Percentiles rank a stretch among this genome's conserved stretches.
Conservation (phyloP, 345 rosid species). For the Diplotaxis tenuifolia region DNA sequence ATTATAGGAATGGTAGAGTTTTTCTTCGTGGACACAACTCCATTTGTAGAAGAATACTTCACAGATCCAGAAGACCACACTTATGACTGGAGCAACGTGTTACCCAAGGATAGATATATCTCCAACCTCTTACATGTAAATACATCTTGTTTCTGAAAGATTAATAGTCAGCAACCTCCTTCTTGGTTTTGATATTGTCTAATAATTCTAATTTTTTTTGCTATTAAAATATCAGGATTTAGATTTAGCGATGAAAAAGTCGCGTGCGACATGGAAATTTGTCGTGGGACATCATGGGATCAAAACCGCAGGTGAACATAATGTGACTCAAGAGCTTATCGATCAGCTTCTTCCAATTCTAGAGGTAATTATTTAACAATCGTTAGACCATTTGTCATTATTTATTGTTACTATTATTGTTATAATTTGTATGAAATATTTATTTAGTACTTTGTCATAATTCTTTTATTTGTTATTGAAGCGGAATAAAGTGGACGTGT, state of each 20-base stretch:
- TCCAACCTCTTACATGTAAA: constrained; percentile 45
- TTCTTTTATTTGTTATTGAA: constrained; percentile 15
- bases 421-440: neutral
- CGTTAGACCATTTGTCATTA: neutral
- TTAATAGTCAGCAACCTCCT: neutral
- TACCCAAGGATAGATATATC: constrained; percentile 39
- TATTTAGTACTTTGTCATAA: neutral
- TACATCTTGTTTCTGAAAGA: neutral
- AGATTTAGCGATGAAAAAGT: constrained; percentile 41
- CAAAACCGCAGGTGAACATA: constrained; percentile 53
- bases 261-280: constrained; percentile 59
- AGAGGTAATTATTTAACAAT: neutral
- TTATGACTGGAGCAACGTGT: constrained; percentile 54
- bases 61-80: constrained; percentile 34
- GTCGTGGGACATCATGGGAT: constrained; percentile 67
- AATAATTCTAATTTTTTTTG: neutral
- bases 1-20: constrained; percentile 46
- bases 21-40: constrained; percentile 60
- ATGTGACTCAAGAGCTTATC: constrained; percentile 51
- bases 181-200: neutral
- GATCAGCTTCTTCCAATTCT: constrained; percentile 52
- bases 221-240: constrained; percentile 37
- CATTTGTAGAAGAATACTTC: constrained; percentile 53
- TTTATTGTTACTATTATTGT: neutral
- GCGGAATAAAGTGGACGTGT: constrained; percentile 51